phyloP scores from a whole-genome alignment of 1,139 yeast genomes.

The Saccharomyces hybrid region DNA sequence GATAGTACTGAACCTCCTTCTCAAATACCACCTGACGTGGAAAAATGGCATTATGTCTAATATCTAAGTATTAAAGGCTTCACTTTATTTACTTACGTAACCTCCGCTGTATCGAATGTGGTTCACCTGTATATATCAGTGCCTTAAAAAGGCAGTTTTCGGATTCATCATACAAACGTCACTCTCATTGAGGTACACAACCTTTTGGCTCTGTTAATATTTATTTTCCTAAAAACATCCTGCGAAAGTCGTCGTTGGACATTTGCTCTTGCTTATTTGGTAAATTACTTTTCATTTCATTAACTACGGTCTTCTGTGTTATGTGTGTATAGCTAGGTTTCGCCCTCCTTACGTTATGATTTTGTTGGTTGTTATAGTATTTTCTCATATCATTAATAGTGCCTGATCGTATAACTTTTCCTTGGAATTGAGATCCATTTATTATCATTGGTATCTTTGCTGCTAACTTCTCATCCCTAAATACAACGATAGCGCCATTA shows the following conservation, averaged over 20 bases:
- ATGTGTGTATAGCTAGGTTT: background rate
- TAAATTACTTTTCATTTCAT: background rate
- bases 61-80: background rate
- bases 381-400: slow-evolving; percentile 34
- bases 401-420: slow-evolving; percentile 35
- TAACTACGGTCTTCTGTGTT: background rate
- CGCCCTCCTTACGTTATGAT: background rate
- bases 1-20: slow-evolving; percentile 28
- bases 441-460: slow-evolving; percentile 52
- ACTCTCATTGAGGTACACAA: background rate
- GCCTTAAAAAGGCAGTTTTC: background rate
- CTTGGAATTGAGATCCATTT: slow-evolving; percentile 39
- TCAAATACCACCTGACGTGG: slow-evolving; percentile 35
- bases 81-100: background rate
- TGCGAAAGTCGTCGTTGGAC: slow-evolving; percentile 38
- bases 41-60: slow-evolving; percentile 33
- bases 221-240: slow-evolving; percentile 31
- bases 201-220: background rate
- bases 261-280: slow-evolving; percentile 12
- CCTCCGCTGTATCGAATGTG: background rate
- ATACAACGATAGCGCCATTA: slow-evolving; percentile 51
- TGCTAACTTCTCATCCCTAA: slow-evolving; percentile 40
- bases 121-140: background rate
- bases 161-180: background rate
- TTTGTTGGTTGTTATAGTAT: slow-evolving; percentile 2